Base-by-base conservation (phyloP, 345 rosid species). In the Capsella bursapastoris region DNA sequence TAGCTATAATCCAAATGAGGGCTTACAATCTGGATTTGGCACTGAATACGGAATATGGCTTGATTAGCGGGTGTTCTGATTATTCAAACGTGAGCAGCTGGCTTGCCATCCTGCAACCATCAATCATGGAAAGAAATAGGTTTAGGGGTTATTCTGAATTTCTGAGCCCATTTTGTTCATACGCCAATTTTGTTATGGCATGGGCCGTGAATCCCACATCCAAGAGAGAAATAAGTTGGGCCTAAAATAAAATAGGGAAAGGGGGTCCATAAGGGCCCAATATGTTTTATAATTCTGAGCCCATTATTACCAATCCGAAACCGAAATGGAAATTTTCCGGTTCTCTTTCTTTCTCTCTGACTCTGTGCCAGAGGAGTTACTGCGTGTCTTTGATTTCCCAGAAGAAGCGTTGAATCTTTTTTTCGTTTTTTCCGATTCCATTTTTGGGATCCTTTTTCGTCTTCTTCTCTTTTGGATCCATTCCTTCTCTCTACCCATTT, bases 31-130 rank as follows among this genome's bases (percentile, higher is more conserved):
- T 16, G 18, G 18, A 16, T 16, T 16, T 16, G 18, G 18, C 18
- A 0, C 1, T 6, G 6, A 32, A 32, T 32, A 32, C 35, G 5
- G 38, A 89, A 89, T 70, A 89, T 88, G 18, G 82, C 91, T 62
- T 86, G 90, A 77, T 88, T 88, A 31, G 96, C 89, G 22, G 86
- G 84, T 41, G 88, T 89, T 37, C 97, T 16, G 79, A 57, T 75
- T 67, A 72, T 89, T 86, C 72, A 89, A 71, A 14, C 91, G 87
- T 5, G 18, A 16, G 18, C 18, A 16, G 18, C 18, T 16, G 18
- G 18, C 18, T 16, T 16, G 18, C 18, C 18, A 16, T 16, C 85
- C 88, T 91, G 84, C 29, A 72, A n/a, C 18, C 18, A 16, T 16
- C 47, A 40, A 53, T 8, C 61, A 35, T 1, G 7, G 35, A 32